Base-by-base conservation (phyloP, 306 rosid species). In the Vicia faba region DNA sequence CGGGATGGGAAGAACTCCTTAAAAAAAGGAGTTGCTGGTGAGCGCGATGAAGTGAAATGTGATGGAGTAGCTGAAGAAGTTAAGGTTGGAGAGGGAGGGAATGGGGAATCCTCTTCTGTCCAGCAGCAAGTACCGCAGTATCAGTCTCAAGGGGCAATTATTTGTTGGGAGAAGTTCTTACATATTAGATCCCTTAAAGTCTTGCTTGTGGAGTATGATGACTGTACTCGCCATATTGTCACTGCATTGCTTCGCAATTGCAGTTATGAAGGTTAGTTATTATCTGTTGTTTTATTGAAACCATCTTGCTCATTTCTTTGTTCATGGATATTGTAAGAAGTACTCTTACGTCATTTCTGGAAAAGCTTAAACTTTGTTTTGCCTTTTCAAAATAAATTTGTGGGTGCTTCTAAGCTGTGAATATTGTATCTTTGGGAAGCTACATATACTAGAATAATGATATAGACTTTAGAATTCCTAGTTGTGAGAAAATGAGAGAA, bases 241-340 rank as follows among this genome's bases (percentile, higher is more conserved):
- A 75, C 95, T 19, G 97, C 97, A 19, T 80, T 92, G 77, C 97
- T 92, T 66, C 92, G 96, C 63, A 92, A 89, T 79, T 92, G 97
- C 82, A 84, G 96, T 74, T 92, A 92, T 82, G 97, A 92, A 87
- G 97, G 97, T 82, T 56, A 43, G 81, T 71, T 49, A 4, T 61
- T 65, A 20, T 53, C 58, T 26, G 7, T 39, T 33, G 19, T 4
- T 5, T 66, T 48, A 59, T 33, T 18, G 36, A 64, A 64, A 33
- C 12, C 54, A 7, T 45, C 55, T 77, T 56, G 11, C 68, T 57
- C 41, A 11, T 46, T 35, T 70, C 10, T 41, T 45, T 46, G 41
- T 28, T 11, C 13, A 8, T 55, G 20, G 50, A 48, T 15, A 49
- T 57, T 70, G 41, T 36, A 15, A 36, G 9, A 35, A 53, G 11